Evolutionary conservation across 441 rosid genomes (phyloP).

Genomic region (Metrosideros polymorpha): DNA sequence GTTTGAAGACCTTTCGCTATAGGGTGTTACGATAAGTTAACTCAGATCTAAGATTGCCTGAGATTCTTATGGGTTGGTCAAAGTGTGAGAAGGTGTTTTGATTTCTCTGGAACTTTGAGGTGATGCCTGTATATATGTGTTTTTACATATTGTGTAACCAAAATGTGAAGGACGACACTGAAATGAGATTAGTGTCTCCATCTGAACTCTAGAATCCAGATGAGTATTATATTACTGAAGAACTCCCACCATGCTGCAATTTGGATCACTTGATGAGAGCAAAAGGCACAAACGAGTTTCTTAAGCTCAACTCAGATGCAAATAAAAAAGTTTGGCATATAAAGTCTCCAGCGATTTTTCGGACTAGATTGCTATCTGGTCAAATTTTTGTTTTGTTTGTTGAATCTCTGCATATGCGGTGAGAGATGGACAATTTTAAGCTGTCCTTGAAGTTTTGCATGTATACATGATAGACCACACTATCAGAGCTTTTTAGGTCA

Average conservation of each 20-base stretch:
- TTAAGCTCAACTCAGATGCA: neutral
- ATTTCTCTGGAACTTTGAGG: neutral
- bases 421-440: neutral
- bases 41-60: neutral
- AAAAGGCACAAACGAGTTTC: neutral
- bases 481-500: neutral
- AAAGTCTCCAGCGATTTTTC: neutral
- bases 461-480: neutral
- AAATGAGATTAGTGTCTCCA: neutral
- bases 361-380: neutral
- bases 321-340: neutral
- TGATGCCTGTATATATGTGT: neutral
- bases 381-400: neutral
- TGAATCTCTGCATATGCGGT: neutral
- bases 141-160: neutral
- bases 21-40: neutral
- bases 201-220: neutral
- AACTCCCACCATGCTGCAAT: neutral
- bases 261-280: neutral
- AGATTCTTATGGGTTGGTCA: neutral
- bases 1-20: neutral
- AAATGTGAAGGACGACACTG: neutral
- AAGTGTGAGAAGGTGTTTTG: neutral
- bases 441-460: neutral
- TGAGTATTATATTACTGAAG: neutral